These are phyloP conservation scores for Magnaporthiopsis poae DNA, from an alignment of 2,329 filamentous ascomycete species.

Conservation along the genomic window DNA sequence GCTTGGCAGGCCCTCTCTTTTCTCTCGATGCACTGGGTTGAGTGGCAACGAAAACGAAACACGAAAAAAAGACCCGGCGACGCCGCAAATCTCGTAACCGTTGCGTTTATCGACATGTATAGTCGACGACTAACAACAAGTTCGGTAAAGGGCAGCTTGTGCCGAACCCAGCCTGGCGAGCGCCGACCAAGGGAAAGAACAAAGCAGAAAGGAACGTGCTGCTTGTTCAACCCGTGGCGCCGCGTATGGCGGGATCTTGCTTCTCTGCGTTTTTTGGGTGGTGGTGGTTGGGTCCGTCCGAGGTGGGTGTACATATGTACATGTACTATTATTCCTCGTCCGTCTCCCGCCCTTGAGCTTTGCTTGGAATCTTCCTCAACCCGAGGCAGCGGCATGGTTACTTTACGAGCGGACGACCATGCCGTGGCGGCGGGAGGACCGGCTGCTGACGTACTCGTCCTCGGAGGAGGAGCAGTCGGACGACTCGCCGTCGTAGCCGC, in stretches of 20 bases:
- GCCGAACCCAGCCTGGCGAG: neutral
- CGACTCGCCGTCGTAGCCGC: constrained; percentile 67
- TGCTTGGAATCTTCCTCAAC: constrained; percentile 14
- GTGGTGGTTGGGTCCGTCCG: neutral
- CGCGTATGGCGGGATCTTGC: neutral
- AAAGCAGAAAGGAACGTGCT: neutral
- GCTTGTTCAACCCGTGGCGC: neutral
- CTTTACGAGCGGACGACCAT: constrained; percentile 42
- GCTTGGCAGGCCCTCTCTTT: neutral
- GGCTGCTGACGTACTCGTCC: constrained; percentile 40
- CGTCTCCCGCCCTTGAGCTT: constrained; percentile 10
- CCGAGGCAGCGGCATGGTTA: constrained; percentile 15
- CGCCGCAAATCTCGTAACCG: neutral
- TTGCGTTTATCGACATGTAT: constrained; percentile 16
- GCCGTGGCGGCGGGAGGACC: constrained; percentile 53
- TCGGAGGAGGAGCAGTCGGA: constrained; percentile 57
- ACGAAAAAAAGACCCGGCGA: neutral
- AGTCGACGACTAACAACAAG: constrained; percentile 26
- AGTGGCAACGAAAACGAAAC: constrained; percentile 14
- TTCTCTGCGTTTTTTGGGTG: constrained; percentile 14
- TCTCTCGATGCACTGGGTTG: constrained; percentile 5
- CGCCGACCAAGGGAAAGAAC: no score
- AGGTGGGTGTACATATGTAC: neutral
- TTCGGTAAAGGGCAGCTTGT: constrained; percentile 7
- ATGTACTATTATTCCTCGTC: constrained; percentile 12